Conservation (phyloP, 345 rosid genomes). For the Kandelia obovata region DNA sequence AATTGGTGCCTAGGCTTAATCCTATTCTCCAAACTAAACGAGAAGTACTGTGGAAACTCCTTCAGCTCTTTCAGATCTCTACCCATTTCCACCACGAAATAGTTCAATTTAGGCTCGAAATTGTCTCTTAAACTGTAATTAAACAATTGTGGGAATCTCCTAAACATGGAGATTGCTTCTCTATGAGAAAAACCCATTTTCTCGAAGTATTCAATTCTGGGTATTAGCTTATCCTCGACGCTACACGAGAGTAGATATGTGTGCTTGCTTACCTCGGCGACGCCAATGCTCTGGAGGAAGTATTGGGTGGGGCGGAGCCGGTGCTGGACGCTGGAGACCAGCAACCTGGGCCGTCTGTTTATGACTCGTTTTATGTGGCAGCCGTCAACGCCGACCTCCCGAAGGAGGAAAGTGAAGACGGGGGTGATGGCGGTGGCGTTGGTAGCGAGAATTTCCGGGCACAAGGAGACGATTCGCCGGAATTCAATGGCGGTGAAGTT, state of each 20-base stretch:
- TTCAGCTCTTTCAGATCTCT: slow-evolving; percentile 73
- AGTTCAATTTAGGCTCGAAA: slow-evolving; percentile 63
- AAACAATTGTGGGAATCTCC: slow-evolving; percentile 77
- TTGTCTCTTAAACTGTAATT: slow-evolving; percentile 64
- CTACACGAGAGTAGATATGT: slow-evolving; percentile 77
- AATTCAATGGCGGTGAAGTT: slow-evolving; percentile 53
- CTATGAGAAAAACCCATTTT: slow-evolving; percentile 57
- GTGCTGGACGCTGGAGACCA: slow-evolving; percentile 54
- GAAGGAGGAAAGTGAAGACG: slow-evolving; percentile 84
- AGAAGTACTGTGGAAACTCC: slow-evolving; percentile 83
- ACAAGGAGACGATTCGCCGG: slow-evolving; percentile 69
- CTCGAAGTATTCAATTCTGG: slow-evolving; percentile 61
- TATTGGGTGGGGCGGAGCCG: slow-evolving; percentile 71
- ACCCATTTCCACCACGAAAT: slow-evolving; percentile 76
- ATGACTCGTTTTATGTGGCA: slow-evolving; percentile 52
- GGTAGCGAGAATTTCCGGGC: slow-evolving; percentile 58
- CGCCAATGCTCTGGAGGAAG: slow-evolving; percentile 78
- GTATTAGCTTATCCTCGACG: slow-evolving; percentile 66
- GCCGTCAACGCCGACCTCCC: slow-evolving; percentile 60
- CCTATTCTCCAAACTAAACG: slow-evolving; percentile 82
- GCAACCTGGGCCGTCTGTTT: slow-evolving; percentile 77
- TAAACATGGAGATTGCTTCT: slow-evolving; percentile 55
- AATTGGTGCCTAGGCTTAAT: slow-evolving; percentile 71
- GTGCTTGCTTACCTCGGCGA: slow-evolving; percentile 56
- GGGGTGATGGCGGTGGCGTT: slow-evolving; percentile 43